Conservation (phyloP, 768 basidiomycete species). For the Mrakia hoshinonis region DNA sequence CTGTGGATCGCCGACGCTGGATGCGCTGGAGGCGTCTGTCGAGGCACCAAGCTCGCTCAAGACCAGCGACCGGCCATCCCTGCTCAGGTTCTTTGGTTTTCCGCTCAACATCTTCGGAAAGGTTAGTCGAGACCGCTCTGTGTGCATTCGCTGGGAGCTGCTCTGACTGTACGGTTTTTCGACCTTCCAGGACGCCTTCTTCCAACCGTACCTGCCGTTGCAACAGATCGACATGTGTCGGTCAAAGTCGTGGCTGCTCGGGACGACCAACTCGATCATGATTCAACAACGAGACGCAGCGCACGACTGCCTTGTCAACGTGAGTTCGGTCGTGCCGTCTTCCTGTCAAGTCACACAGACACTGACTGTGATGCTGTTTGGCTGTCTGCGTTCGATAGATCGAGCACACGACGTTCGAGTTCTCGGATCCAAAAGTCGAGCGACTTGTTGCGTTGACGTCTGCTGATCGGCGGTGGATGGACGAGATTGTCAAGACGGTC, state of each 20-base stretch:
- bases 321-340: slow-evolving; percentile 40
- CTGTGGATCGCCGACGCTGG: slow-evolving; percentile 76
- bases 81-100: slow-evolving; percentile 86
- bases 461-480: slow-evolving; percentile 80
- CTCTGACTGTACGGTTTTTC: background rate
- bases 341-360: background rate
- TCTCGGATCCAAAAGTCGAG: slow-evolving; percentile 72
- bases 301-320: slow-evolving; percentile 81
- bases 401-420: slow-evolving; percentile 77
- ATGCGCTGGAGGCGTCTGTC: slow-evolving; percentile 53
- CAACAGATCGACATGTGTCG: slow-evolving; percentile 87
- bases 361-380: background rate
- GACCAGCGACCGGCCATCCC: slow-evolving; percentile 81
- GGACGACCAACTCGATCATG: slow-evolving; percentile 89
- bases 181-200: slow-evolving; percentile 67
- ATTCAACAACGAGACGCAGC: slow-evolving; percentile 61
- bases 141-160: too few species aligned
- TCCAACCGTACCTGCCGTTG: slow-evolving; percentile 92
- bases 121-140: slow-evolving; percentile 44
- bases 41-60: slow-evolving; percentile 66
- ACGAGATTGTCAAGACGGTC: slow-evolving; percentile 50
- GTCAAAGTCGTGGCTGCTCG: slow-evolving; percentile 66
- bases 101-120: slow-evolving; percentile 68
- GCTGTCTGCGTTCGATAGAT: slow-evolving; percentile 48
- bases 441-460: slow-evolving; percentile 70